Evolutionary conservation across 2,329 filamentous ascomycete species (phyloP), one percentile per base, ranked within the genome.

Genomic region (Trichophyton verrucosum): DNA sequence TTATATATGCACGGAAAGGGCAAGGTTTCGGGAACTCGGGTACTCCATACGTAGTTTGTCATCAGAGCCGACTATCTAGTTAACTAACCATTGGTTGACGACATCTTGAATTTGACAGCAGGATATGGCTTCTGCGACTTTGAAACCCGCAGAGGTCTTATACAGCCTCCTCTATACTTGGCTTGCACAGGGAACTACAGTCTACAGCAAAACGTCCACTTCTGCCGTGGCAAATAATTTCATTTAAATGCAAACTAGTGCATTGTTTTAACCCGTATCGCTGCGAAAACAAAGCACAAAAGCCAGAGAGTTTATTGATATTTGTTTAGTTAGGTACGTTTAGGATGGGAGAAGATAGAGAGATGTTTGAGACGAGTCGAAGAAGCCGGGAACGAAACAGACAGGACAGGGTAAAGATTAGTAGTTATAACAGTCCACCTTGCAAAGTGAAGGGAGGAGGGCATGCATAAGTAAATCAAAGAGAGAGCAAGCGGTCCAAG

Each of bases 371-470:
- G 44, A 17, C 27, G 9, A 55, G 33, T 11, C 8, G 33, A 38
- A 38, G 9, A 13, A 33, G 24, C 30, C 8, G 13, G 27, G 51
- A 27, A 36, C 27, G 27, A 36, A 27, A 44, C n/a, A 17, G 40
- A 44, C 9, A 44, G 15, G 40, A 44, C 40, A 44, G 24, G 27
- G 27, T 30, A 55, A 33, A 55, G 51, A 55, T 55, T 55, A 55
- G 51, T 55, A 55, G 51, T 55, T 55, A 55, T 55, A 55, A 17
- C 27, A 55, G 33, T 55, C 51, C 51, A 36, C n/a, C 51, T 17
- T 6, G 7, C 9, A 53, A 53, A 51, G 17, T n/a, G 24, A 36
- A 15, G 15, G 51, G 27, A n/a, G 51, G 27, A 55, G 17, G 27
- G 51, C 51, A 36, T 55, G 51, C 51, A 44, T 7, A 44, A 38